Evolutionary conservation across 495 filamentous ascomycete genomes (phyloP).

Genomic region (Hyphodiscus hymeniophilus): DNA sequence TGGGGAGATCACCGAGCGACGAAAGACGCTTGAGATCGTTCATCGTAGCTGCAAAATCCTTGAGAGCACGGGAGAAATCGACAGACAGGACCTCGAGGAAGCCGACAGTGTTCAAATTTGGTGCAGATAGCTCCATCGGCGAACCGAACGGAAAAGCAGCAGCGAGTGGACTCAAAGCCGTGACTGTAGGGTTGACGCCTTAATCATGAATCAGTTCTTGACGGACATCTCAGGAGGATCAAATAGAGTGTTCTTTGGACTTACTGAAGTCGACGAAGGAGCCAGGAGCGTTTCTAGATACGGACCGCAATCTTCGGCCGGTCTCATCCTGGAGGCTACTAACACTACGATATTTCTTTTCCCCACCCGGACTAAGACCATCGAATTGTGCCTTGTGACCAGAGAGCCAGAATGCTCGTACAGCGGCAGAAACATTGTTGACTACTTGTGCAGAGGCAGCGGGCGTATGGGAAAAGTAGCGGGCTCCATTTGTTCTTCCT

Average conservation of each 20-base stretch:
- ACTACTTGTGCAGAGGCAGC: constrained; percentile 81
- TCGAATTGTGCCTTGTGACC: constrained; percentile 82
- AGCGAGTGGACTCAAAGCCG: constrained; percentile 60
- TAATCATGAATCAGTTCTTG: no score
- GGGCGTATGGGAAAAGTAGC: constrained; percentile 86
- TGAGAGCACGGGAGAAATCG: constrained; percentile 82
- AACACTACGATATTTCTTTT: constrained; percentile 68
- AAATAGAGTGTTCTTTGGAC: no score
- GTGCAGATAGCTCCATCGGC: constrained; percentile 19
- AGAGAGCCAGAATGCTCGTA: constrained; percentile 81
- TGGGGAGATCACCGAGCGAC: constrained; percentile 72
- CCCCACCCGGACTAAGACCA: constrained; percentile 58
- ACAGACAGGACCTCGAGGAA: constrained; percentile 76
- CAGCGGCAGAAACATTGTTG: constrained; percentile 86
- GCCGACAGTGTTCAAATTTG: constrained; percentile 64
- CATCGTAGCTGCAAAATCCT: constrained; percentile 71
- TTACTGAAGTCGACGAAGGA: constrained; percentile 72
- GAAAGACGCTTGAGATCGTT: constrained; percentile 74
- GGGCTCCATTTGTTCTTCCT: constrained; percentile 57
- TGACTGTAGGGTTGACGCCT: constrained; percentile 70
- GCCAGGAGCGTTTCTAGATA: constrained; percentile 53
- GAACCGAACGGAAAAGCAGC: constrained; percentile 13
- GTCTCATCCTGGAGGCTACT: constrained; percentile 63
- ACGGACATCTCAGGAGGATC: no score
- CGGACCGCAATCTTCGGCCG: constrained; percentile 46